Base-by-base conservation (phyloP, 75 land plant genomes). In the Pseudotsuga menziesii region DNA sequence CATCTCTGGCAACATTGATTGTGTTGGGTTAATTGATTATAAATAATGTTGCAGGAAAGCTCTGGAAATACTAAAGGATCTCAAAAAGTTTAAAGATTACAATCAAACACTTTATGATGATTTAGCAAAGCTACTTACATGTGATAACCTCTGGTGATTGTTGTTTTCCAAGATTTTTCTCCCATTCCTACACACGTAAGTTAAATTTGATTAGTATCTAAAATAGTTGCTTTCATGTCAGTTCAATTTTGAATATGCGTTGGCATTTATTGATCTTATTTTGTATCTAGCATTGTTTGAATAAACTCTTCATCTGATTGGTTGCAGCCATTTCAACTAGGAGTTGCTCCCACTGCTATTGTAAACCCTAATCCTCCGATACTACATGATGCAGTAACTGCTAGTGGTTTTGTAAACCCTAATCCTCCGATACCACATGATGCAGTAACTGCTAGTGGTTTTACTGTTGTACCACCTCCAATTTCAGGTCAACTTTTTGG, bases 341-440 rank as follows among this genome's bases (percentile, higher is more conserved):
- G 77, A 58, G 76, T 84, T 73, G 83, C 78, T 27, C 85, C 91
- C n/a, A 71, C 90, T 60, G 84, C 95, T 89, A 91, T 91, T 93
- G 77, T 85, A 20, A 93, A 83, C 81, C 85, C 91, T 13, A 17
- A 35, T 4, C 62, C 89, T 32, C 22, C 84, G 61, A 83, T 83
- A 8, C 93, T 82, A 80, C 83, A 93, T 76, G 87, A 88, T 23
- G 88, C 85, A 5, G 85, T 83, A 75, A 85, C 89, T n/a, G 85
- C 86, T n/a, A n/a, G n/a, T n/a, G n/a, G n/a, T n/a, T n/a, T n/a
- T n/a, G n/a, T n/a, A n/a, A n/a, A n/a, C n/a, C n/a, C n/a, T n/a
- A n/a, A n/a, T n/a, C n/a, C n/a, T n/a, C n/a, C n/a, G n/a, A n/a
- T n/a, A n/a, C n/a, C n/a, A n/a, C n/a, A n/a, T n/a, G n/a, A n/a